Evolutionary conservation across 176 grass and related monocot species (phyloP).

Genomic region (Musa schizocarpa): DNA sequence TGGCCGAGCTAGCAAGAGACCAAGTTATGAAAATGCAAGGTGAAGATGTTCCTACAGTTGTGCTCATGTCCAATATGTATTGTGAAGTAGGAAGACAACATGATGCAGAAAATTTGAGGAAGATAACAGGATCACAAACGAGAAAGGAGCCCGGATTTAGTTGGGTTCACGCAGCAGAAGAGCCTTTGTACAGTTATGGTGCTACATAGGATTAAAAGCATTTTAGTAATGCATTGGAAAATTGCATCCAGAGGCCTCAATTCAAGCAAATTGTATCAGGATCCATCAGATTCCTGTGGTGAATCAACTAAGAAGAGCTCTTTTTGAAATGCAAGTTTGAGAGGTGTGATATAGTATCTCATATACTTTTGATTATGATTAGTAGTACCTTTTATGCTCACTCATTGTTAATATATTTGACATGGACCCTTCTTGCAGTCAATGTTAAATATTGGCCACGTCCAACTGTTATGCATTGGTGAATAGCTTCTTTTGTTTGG

Average conservation of each 20-base stretch:
- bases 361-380: too few species aligned
- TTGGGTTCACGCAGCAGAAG: constrained; percentile 14
- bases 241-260: neutral
- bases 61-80: constrained; percentile 39
- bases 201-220: neutral
- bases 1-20: constrained; percentile 21
- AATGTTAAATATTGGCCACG: too few species aligned
- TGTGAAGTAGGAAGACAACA: constrained; percentile 24
- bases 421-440: too few species aligned
- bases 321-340: too few species aligned
- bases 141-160: constrained; percentile 33
- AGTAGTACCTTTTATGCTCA: too few species aligned
- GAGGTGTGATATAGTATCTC: too few species aligned
- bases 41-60: constrained; percentile 10
- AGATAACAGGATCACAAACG: neutral
- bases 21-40: constrained; percentile 13
- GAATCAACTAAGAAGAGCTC: too few species aligned
- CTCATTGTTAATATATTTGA: too few species aligned
- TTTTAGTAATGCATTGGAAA: neutral
- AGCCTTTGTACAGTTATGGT: neutral
- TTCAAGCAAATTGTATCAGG: too few species aligned
- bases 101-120: constrained; percentile 32
- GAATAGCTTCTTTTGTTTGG: too few species aligned
- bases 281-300: too few species aligned
- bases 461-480: too few species aligned